A percentile compares a stretch with the other conserved stretches of the same genome.
Conservation (phyloP, 306 rosid genomes). For the Amphicarpaea edgeworthii region DNA sequence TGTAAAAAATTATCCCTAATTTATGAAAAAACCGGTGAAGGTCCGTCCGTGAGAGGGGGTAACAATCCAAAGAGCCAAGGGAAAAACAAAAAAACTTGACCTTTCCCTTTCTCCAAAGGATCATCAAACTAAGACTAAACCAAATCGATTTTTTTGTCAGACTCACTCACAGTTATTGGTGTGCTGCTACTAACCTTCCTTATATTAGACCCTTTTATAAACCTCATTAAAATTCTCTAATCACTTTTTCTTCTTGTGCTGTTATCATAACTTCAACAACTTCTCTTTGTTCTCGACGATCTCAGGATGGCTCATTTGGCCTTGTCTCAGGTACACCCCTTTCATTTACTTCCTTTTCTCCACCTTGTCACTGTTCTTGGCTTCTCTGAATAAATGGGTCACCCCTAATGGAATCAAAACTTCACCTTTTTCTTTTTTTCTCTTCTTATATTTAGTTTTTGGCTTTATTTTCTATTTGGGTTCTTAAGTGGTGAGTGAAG, state of each 20-base stretch:
- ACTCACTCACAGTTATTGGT: not conserved
- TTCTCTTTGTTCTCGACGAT: constrained; percentile 11
- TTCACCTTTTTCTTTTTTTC: constrained; percentile 29
- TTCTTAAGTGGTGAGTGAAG: not conserved
- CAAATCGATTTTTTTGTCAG: not conserved
- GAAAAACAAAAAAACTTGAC: constrained; percentile 25
- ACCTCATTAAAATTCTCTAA: not conserved
- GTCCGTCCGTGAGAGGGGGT: not conserved
- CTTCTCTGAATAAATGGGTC: constrained; percentile 8
- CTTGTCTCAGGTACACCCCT: constrained; percentile 50
- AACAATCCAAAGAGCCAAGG: constrained; percentile 37
- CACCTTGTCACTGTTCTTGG: constrained; percentile 23
- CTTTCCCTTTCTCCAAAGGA: constrained; percentile 53
- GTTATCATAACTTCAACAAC: not conserved
- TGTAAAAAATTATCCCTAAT: no score
- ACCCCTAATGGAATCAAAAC: constrained; percentile 19
- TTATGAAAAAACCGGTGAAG: no score
- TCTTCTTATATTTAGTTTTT: not conserved
- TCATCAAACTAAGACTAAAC: constrained; percentile 7
- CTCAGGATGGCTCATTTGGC: constrained; percentile 51
- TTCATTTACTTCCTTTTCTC: not conserved
- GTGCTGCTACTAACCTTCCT: constrained; percentile 8
- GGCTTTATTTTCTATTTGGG: constrained; percentile 21
- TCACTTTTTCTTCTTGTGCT: not conserved
- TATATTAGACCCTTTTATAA: not conserved